Base-by-base conservation (phyloP, 345 rosid species). In the Citrus unshiu region DNA sequence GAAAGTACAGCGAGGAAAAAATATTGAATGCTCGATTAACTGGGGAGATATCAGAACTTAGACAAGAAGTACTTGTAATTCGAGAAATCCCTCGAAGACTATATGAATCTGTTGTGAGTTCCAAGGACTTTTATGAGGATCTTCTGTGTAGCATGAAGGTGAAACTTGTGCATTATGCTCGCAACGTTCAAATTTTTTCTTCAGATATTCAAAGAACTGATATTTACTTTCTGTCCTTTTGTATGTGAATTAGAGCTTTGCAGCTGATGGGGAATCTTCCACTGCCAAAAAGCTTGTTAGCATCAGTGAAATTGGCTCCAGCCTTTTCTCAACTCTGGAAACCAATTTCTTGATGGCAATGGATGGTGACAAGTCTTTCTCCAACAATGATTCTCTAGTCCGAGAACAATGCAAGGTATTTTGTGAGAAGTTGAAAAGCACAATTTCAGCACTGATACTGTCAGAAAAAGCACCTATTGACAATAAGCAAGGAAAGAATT, bases 271-370 rank as follows among this genome's bases (percentile, higher is more conserved):
- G 59, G 83, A 86, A 77, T 78, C 92, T 81, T 89, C 90, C 16
- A 85, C 79, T 24, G 87, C 87, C 61, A 90, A 84, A 77, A 59
- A 92, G 77, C 87, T 92, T 51, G 68, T 85, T 34, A 76, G 86
- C 73, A 86, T 90, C 80, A 79, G 79, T 69, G 94, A 91, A 58
- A 85, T 91, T 72, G 88, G 92, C 56, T 51, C 25, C n/a, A 85
- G 77, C 77, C 91, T 96, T 80, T 83, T 92, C 81, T 87, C 87
- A 58, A 87, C 92, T 72, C 84, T 96, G 75, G 94, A 92, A 85
- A 74, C 80, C 78, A 84, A 88, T 81, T 77, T 88, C 60, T 77
- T 85, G 25, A 57, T 66, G 80, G 80, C 81, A 67, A 61, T 80
- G 70, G 86, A 85, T 58, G 78, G 68, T 74, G 78, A 78, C 30